Conservation (phyloP, 176 grass and related monocot species). For the Oryza nivara region DNA sequence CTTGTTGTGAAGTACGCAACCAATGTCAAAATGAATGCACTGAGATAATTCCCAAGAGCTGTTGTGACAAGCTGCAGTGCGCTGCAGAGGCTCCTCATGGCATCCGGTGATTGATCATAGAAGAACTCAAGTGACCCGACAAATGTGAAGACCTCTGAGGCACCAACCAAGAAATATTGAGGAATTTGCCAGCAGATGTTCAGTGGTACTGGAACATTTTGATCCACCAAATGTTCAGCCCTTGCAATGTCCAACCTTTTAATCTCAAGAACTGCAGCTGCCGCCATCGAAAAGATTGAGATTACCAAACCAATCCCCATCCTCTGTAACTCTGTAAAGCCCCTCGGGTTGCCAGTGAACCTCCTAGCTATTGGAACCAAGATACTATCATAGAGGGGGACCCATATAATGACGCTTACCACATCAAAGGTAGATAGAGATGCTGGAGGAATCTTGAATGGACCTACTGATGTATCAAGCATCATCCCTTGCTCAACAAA, state of each 20-base stretch:
- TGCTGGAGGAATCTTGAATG: constrained; percentile 84
- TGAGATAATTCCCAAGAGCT: constrained; percentile 71
- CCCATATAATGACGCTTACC: constrained; percentile 78
- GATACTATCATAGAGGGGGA: constrained; percentile 69
- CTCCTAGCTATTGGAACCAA: constrained; percentile 75
- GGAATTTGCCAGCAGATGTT: constrained; percentile 92
- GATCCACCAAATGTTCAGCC: constrained; percentile 54
- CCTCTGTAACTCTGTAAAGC: constrained; percentile 79
- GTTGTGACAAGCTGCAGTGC: constrained; percentile 70
- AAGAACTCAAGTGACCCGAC: constrained; percentile 80
- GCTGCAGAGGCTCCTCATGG: constrained; percentile 86
- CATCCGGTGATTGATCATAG: constrained; percentile 81
- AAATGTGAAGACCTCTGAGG: constrained; percentile 82
- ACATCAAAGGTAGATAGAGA: constrained; percentile 88
- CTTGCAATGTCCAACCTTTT: constrained; percentile 64
- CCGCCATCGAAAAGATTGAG: constrained; percentile 75
- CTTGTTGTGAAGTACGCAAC: constrained; percentile 64
- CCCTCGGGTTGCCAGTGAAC: constrained; percentile 79
- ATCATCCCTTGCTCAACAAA: constrained; percentile 95
- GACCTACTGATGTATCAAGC: constrained; percentile 69
- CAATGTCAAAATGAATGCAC: constrained; percentile 73
- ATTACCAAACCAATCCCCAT: constrained; percentile 87
- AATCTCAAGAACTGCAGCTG: constrained; percentile 72
- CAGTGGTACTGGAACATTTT: constrained; percentile 66
- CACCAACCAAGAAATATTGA: constrained; percentile 80